Percentiles rank a stretch among this genome's conserved stretches.
Conservation (phyloP, 2,329 filamentous ascomycete genomes). For the Colletotrichum camelliae region DNA sequence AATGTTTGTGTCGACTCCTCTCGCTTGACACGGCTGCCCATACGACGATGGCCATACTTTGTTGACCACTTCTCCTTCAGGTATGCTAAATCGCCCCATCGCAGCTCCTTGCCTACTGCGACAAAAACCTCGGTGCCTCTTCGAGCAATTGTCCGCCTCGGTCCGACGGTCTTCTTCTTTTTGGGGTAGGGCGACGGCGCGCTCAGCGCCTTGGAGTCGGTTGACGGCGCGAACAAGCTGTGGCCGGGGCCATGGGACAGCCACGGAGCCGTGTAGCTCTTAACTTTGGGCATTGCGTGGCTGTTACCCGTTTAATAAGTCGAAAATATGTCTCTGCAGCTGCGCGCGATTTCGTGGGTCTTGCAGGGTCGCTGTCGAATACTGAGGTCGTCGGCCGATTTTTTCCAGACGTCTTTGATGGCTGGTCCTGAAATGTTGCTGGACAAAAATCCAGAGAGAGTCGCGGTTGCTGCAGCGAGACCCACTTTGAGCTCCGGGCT, state of each 20-base stretch:
- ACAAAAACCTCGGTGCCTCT: slow-evolving; percentile 89
- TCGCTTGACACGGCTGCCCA: slow-evolving; percentile 48
- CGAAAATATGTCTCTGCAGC: background rate
- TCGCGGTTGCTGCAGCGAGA: slow-evolving; percentile 16
- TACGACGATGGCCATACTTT: slow-evolving; percentile 34
- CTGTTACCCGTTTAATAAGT: background rate
- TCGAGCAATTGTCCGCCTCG: slow-evolving; percentile 74
- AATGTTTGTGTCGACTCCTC: slow-evolving; percentile 48
- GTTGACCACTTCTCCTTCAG: slow-evolving; percentile 68
- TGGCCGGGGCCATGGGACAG: slow-evolving; percentile 81
- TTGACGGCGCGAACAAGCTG: slow-evolving; percentile 70
- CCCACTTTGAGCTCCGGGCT: slow-evolving; percentile 11
- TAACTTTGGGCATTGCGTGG: slow-evolving; percentile 79
- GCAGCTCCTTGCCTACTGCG: slow-evolving; percentile 85
- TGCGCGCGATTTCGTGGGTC: background rate
- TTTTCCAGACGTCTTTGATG: background rate
- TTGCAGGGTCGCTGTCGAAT: background rate
- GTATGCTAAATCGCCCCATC: slow-evolving; percentile 85
- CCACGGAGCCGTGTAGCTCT: slow-evolving; percentile 87
- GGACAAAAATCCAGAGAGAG: background rate
- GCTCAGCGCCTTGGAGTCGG: slow-evolving; percentile 31
- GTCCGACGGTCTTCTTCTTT: slow-evolving; percentile 51
- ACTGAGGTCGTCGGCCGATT: background rate
- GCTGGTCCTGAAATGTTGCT: background rate
- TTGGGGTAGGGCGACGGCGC: slow-evolving; percentile 45